Evolutionary conservation across 306 rosid genomes (phyloP).

Genomic region (Quercus parvula): DNA sequence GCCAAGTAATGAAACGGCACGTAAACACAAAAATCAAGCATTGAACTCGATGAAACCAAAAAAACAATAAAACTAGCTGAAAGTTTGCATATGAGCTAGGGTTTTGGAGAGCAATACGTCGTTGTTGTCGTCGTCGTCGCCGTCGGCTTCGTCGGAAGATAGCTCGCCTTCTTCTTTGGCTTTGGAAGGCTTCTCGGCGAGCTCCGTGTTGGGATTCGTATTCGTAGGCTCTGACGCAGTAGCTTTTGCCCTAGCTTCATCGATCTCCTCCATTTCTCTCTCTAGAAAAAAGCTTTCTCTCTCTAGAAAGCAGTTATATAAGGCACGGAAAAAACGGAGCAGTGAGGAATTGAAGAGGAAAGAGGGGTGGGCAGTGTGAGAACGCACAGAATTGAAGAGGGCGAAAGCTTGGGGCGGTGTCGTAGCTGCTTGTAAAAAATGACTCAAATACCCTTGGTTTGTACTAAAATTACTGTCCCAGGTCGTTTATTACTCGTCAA

Average conservation of each 20-base stretch:
- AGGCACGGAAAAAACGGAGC: not conserved
- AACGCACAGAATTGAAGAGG: not conserved
- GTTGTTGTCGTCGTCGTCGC: slow-evolving; percentile 35
- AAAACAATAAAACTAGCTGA: not conserved
- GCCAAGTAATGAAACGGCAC: not conserved
- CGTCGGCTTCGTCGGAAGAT: slow-evolving; percentile 60
- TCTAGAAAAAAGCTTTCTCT: not conserved
- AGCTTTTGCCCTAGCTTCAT: slow-evolving; percentile 25
- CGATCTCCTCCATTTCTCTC: slow-evolving; percentile 31
- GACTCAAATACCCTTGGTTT: not conserved
- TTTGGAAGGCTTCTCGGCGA: slow-evolving; percentile 22
- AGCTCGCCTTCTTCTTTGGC: slow-evolving; percentile 89
- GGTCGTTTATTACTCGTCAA: not conserved
- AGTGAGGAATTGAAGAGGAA: not conserved
- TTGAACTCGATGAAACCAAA: not conserved
- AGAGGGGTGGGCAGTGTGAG: not conserved
- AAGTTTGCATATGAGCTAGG: slow-evolving; percentile 2
- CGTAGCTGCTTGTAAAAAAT: not conserved
- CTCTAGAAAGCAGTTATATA: not conserved
- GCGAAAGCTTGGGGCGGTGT: no score
- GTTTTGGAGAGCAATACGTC: slow-evolving; percentile 34
- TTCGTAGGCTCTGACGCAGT: slow-evolving; percentile 16
- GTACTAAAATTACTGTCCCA: not conserved
- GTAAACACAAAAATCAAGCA: not conserved
- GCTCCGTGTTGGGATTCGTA: slow-evolving; percentile 21